Percentiles rank a stretch among this genome's conserved stretches.
phyloP scores from a whole-genome alignment of 805 yeast genomes.

The Metschnikowia henanensis region DNA sequence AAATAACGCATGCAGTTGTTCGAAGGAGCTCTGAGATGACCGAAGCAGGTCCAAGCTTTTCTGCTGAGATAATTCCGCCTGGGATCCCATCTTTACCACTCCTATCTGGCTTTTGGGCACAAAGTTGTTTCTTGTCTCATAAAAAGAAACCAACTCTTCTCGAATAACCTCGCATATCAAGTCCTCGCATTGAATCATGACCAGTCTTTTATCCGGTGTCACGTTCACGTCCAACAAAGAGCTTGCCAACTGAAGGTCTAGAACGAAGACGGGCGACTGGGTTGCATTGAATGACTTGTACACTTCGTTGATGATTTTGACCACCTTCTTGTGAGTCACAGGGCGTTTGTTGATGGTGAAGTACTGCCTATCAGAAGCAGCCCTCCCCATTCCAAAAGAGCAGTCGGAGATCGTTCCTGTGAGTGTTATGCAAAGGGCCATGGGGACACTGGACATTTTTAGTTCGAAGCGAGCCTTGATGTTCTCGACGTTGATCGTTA shows the following conservation, averaged over 20 bases:
- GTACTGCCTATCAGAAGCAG: constrained; percentile 72
- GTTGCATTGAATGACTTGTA: constrained; percentile 70
- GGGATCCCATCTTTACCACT: constrained; percentile 23
- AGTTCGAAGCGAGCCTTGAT: constrained; percentile 25
- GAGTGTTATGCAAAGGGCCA: constrained; percentile 6
- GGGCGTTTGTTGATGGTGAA: constrained; percentile 79
- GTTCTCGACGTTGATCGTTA: constrained; percentile 44
- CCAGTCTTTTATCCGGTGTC: constrained; percentile 84
- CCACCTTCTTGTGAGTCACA: constrained; percentile 51
- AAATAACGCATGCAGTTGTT: constrained; percentile 12
- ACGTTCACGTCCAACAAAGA: constrained; percentile 75
- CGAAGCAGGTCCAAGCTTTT: constrained; percentile 10
- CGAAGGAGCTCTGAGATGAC: constrained; percentile 18
- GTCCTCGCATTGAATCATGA: constrained; percentile 66
- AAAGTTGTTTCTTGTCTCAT: constrained; percentile 37
- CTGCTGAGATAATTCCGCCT: background rate
- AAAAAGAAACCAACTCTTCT: constrained; percentile 49
- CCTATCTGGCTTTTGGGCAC: constrained; percentile 35
- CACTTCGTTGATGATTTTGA: constrained; percentile 66
- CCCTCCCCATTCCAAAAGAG: constrained; percentile 70
- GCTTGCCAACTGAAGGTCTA: constrained; percentile 57
- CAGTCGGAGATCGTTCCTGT: constrained; percentile 72
- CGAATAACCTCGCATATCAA: constrained; percentile 56
- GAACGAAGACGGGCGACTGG: constrained; percentile 70
- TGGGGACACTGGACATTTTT: constrained; percentile 14